Base-by-base conservation (phyloP, 2,329 filamentous ascomycete genomes). In the Colletotrichum eleusines region DNA sequence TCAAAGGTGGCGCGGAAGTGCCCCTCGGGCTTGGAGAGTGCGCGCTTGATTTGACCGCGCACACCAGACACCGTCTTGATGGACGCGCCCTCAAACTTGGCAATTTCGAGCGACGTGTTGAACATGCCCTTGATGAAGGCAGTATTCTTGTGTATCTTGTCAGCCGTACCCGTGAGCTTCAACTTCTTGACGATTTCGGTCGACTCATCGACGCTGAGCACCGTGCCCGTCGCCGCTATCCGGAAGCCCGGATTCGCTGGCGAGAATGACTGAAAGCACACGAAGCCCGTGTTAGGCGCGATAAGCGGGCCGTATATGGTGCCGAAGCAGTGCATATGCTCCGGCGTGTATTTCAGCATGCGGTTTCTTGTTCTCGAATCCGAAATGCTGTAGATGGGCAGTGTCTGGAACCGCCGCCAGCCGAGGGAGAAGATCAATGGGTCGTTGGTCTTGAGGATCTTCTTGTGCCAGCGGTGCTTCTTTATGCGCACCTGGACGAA, bases 121-220 rank as follows among this genome's bases (percentile, higher is more conserved):
- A 99, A 99, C 96, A 99, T 99, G 83, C 97, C 94, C 81, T 96
- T 97, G 84, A 99, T 94, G 80, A 99, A 99, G 48, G 96, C 95
- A 0, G 96, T 99, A 84, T 99, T 99, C 83, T 97, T 97, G 89
- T 97, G 98, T 81, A 98, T 97, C 84, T 98, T 98, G 88, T 96
- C 97, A 1, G 96, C 95, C 58, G 90, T 87, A 71, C 96, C 96
- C 0, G 94, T 98, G 59, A 99, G 89, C 82, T 99, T 99, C 78
- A 99, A 91, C 86, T 99, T 99, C 88, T 99, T 99, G 81, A 99
- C 96, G 74, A 99, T 98, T 80, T 99, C 96, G 3, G 94, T 95
- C 50, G 92, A 94, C 82, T 98, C 95, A 79, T 99, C 96, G 26
- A 99, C 96, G 77, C 92, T 95, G 74, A 98, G 85, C 5, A 99